These are phyloP conservation scores for Solanum verrucosum DNA, from an alignment of 257 asterid species.

Conservation along the genomic window DNA sequence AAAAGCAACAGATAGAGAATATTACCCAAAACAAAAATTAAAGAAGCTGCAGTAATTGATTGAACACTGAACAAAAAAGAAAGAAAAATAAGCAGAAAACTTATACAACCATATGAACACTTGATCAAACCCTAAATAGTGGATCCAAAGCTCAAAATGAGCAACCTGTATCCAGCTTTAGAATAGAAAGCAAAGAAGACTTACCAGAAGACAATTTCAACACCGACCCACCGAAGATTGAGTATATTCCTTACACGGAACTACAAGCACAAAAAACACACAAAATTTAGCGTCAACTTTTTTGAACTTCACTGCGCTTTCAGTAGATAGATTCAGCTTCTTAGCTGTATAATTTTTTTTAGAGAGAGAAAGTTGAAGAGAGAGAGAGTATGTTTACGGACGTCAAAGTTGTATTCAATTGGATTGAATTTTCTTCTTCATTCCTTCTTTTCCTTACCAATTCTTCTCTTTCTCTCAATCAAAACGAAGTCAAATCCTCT, in stretches of 20 bases:
- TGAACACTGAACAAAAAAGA: neutral
- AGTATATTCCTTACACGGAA: neutral
- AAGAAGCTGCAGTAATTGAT: neutral
- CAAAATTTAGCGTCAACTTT: neutral
- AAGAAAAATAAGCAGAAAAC: neutral
- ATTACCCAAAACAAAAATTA: neutral
- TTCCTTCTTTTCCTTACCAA: neutral
- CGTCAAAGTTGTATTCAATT: conserved; percentile 50
- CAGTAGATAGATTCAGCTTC: conserved; percentile 31
- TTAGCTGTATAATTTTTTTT: neutral
- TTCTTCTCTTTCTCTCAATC: neutral
- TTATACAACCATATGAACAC: neutral
- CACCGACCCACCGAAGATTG: neutral
- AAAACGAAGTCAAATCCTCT: neutral
- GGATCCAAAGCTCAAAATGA: conserved; percentile 13
- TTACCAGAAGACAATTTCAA: neutral
- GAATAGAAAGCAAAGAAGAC: neutral
- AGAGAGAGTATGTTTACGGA: conserved; percentile 37
- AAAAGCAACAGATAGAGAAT: neutral
- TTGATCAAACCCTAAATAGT: conserved; percentile 14
- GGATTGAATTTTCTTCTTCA: conserved; percentile 26
- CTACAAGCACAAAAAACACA: neutral
- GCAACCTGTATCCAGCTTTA: neutral
- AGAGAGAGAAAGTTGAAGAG: conserved; percentile 6
- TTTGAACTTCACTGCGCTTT: neutral